These are phyloP conservation scores for Clonostachys byssicola DNA, from an alignment of 2,329 filamentous ascomycete species.

Conservation along the genomic window DNA sequence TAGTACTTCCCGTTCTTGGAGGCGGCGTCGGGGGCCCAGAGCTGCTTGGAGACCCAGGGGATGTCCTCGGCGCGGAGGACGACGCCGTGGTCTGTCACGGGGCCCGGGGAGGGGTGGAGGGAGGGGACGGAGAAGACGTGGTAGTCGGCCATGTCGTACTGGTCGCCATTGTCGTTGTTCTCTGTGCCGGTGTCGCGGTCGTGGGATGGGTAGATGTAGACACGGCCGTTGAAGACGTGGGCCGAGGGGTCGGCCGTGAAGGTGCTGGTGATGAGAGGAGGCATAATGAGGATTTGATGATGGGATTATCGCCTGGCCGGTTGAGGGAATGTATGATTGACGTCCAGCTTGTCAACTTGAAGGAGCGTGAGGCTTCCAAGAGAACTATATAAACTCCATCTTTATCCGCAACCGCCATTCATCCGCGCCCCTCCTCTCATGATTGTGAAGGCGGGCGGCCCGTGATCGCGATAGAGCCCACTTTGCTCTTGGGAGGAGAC, in stretches of 20 bases:
- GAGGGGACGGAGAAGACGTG: conserved; percentile 63
- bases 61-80: conserved; percentile 62
- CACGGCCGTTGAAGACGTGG: conserved; percentile 70
- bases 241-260: conserved; percentile 80
- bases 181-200: conserved; percentile 70
- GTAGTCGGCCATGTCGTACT: conserved; percentile 83
- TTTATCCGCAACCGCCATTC: no score
- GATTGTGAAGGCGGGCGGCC: no score
- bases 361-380: no score
- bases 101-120: conserved; percentile 43
- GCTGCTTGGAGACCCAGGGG: conserved; percentile 74
- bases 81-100: conserved; percentile 69
- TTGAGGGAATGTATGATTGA: no score
- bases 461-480: no score
- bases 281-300: conserved; percentile 16
- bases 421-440: no score
- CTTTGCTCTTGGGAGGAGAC: no score
- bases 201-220: conserved; percentile 81
- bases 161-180: conserved; percentile 81
- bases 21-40: conserved; percentile 78
- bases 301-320: background rate
- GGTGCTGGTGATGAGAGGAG: conserved; percentile 67
- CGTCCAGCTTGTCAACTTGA: no score
- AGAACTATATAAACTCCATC: no score
- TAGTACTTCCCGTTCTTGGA: conserved; percentile 65